Base-by-base conservation (phyloP, 306 rosid species). In the Alnus glutinosa region DNA sequence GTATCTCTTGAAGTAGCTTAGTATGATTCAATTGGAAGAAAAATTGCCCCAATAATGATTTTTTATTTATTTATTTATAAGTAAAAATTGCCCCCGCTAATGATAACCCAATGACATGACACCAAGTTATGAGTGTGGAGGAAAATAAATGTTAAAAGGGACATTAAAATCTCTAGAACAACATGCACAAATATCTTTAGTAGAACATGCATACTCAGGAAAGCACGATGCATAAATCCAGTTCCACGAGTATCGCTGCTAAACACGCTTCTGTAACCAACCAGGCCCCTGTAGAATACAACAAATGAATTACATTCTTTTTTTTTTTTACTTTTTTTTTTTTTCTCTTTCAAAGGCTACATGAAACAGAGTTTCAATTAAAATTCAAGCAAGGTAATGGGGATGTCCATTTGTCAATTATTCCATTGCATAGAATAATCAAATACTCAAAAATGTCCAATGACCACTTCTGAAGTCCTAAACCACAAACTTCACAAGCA, bases 171-270 rank as follows among this genome's bases (percentile, higher is more conserved):
- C 3, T 75, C 51, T 15, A 14, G 19, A 7, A 37, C 19, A 36
- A 15, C 71, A 63, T 63, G 70, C 46, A 34, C 7, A 63, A 63
- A 63, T 2, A 63, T 63, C 47, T 63, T 58, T 66, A 28, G 76
- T 32, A 49, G 70, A 82, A 75, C 70, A 84, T 54, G 75, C 88
- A 72, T 95, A 95, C 99, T 81, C 59, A 81, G 81, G 90, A 95
- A 95, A 80, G 99, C 98, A 78, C 98, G 97, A 82, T 95, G 99
- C 98, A 95, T 95, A 80, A 95, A 95, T 75, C 99, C 99, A 85
- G 96, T 90, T 89, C 99, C 99, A 73, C 99, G 99, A 42, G 98
- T 93, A 81, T 92, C 98, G n/a, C 94, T 93, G 87, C 97, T 91
- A 83, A 95, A 95, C 85, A 95, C 98, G 42, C 99, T 95, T 83